Evolutionary conservation across 179 eudicot species (phyloP).

Genomic region (Silene coronaria): DNA sequence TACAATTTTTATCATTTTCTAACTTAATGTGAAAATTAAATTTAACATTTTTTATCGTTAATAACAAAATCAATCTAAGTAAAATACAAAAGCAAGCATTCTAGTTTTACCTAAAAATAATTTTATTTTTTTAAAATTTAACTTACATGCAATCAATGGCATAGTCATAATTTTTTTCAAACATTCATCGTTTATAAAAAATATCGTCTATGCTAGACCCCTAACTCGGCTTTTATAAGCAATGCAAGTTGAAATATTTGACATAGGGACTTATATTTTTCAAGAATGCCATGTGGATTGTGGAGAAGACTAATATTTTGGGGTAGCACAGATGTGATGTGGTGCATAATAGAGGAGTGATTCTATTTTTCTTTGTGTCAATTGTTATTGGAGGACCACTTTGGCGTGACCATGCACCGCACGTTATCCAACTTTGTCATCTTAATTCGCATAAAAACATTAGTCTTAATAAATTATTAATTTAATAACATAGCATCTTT

Average conservation of each 20-base stretch:
- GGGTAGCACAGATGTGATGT: conserved; percentile 30
- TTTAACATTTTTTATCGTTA: too few species aligned
- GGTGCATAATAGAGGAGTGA: conserved; percentile 28
- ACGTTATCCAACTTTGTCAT: conserved; percentile 35
- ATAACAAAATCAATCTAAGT: too few species aligned
- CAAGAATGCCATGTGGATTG: neutral
- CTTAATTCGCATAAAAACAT: conserved; percentile 25
- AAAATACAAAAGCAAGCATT: too few species aligned
- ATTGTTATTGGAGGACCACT: conserved; percentile 32
- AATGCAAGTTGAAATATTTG: neutral
- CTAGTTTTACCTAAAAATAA: too few species aligned
- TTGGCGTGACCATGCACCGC: conserved; percentile 35
- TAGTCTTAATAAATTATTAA: neutral
- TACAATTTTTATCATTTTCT: too few species aligned
- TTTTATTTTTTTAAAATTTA: too few species aligned
- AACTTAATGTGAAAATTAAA: too few species aligned
- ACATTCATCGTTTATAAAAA: too few species aligned
- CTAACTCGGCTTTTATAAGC: too few species aligned
- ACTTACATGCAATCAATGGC: too few species aligned
- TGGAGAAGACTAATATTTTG: neutral
- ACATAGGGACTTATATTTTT: neutral
- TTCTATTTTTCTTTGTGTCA: conserved; percentile 32
- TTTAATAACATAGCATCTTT: conserved; percentile 11
- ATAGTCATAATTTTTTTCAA: too few species aligned
- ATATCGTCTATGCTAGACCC: too few species aligned